Base-by-base conservation (phyloP, 345 rosid genomes). In the Turnera subulata region DNA sequence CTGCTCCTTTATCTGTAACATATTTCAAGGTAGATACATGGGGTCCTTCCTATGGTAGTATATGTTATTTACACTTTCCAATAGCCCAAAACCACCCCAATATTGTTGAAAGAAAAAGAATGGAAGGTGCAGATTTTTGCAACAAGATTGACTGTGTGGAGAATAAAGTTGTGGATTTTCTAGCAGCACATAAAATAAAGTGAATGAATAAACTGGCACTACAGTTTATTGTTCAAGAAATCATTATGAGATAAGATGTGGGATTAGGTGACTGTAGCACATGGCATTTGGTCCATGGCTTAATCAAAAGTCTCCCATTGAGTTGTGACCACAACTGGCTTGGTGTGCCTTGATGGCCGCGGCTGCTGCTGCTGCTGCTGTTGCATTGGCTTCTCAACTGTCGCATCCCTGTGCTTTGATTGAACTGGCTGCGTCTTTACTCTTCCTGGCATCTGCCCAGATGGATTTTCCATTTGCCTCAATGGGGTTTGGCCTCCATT, bases 281-380 rank as follows among this genome's bases (percentile, higher is more conserved):
- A 29, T 29, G 35, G 22, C 26, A 45, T 20, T 16, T 32, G 17
- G 24, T 49, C 46, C 44, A 13, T 11, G 6, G 22, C 8, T 54
- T 53, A 64, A 59, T 70, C 74, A 40, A 70, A 70, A 13, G 69
- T 70, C 59, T 58, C 74, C 74, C 74, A 70, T 29, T 64, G 24
- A 46, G 65, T 64, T 4, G 69, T 58, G 29, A 70, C 25, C 23
- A 70, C 69, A 40, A 49, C 26, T 0, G 74, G 43, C 17, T 50
- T 62, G 0, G 61, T 59, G 33, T 54, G 56, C 18, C 19, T 59
- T 25, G 38, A 12, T 37, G 23, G 35, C 5, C 35, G 35, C n/a
- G n/a, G n/a, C n/a, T n/a, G 54, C 16, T 20, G 59, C 66, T 61
- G 51, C 51, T 62, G 61, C 38, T 49, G 46, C 53, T 46, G 37